Evolutionary conservation across 495 filamentous ascomycete genomes (phyloP), one percentile per base, ranked within the genome.

Genomic region (Terfezia boudieri): DNA sequence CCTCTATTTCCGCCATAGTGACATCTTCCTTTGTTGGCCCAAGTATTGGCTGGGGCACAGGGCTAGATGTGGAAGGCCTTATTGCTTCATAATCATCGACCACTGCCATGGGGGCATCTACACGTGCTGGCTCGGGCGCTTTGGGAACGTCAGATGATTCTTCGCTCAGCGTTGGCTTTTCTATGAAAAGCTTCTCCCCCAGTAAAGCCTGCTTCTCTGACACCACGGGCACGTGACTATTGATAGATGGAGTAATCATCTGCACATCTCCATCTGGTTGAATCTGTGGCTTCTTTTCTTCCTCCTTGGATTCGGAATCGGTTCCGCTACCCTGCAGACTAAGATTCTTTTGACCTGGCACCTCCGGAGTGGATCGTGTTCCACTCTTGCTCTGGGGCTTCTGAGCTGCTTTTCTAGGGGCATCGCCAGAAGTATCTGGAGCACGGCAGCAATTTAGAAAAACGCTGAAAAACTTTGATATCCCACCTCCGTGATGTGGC

Each of bases 391-490:
- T 32, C 1, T 32, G 26, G 26, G 26, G 26, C 2, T 32, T 32
- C 26, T 32, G 26, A 32, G 26, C 26, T 32, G 26, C 26, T 32
- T 32, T 32, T 32, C 26, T 32, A 32, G 26, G 26, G 26, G 7
- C 26, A 32, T 57, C 58, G 38, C 60, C 55, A 55, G 51, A 14
- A 56, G 62, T 57, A 52, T 55, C 37, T 58, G 51, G 49, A 49
- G 51, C 53, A 55, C 62, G 61, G 59, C 62, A 65, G 62, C 62
- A 65, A 32, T 51, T 51, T 59, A 65, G 59, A 59, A 65, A 64
- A 53, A 51, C 49, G 23, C 60, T 58, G 55, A 65, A 65, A 53
- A 65, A 65, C 63, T 55, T 65, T 52, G 54, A 59, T 54, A 65
- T 61, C 41, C 62, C 62, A 51, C 62, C 62, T 36, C 46, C 16